Evolutionary conservation across 1,284 basidiomycete species (phyloP), one percentile per base, ranked within the genome.

Genomic region (Pulchroboletus neoregius): DNA sequence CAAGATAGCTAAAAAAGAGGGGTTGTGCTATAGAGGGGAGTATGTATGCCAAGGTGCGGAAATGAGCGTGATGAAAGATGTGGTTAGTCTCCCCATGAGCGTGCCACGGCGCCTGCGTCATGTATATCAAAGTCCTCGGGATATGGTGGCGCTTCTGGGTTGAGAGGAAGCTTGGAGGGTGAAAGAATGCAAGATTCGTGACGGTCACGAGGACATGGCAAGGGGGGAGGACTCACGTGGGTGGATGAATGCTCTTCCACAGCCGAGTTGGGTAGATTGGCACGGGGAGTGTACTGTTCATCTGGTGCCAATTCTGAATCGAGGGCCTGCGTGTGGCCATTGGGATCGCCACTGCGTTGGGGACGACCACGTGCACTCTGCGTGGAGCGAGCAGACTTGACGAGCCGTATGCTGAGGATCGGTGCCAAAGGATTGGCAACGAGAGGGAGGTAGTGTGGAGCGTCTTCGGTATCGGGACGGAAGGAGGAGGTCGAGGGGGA

Each of bases 31-130:
- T 51, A 58, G 23, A 60, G 35, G 56, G 51, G 40, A 34, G 46
- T 38, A 49, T 37, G 48, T 41, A 53, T 58, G 58, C 45, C 24
- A 50, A 52, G 47, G 58, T 52, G 54, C 63, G 63, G 58, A 59
- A 63, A 61, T 58, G 64, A 68, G 54, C 15, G 66, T 52, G 62
- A 55, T 45, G 35, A 20, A 22, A 44, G 28, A 45, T 36, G 23
- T 15, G 46, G 38, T 66, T 44, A 67, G 56, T 68, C 63, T 10
- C 51, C 63, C 63, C 63, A 65, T 24, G 63, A 65, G 39, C 66
- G 60, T 54, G 63, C 66, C 34, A 65, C 64, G 13, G 63, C 62
- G 31, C 63, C 63, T 46, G 66, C 62, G 44, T 65, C 62, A 44
- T 44, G 51, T 38, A 65, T 59, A 4, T 15, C 50, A 44, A 65